Evolutionary conservation across 257 asterid genomes (phyloP).

Genomic region (Fraxinus anomala): DNA sequence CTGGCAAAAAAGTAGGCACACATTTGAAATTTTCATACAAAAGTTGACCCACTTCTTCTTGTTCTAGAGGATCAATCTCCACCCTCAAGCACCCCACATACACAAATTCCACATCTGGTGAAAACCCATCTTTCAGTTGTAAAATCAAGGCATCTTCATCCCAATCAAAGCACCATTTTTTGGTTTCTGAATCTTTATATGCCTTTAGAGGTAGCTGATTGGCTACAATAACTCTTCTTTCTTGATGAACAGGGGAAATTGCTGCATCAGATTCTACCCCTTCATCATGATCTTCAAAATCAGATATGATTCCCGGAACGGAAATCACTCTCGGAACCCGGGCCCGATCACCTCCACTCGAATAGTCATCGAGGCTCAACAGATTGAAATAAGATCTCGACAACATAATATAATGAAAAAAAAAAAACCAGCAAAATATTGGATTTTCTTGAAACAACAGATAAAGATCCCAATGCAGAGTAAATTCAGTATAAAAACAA

Average conservation of each 20-base stretch:
- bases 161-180: slow-evolving; percentile 73
- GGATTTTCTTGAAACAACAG: neutral
- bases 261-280: slow-evolving; percentile 36
- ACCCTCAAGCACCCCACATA: slow-evolving; percentile 68
- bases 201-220: slow-evolving; percentile 72
- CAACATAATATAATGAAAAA: slow-evolving; percentile 43
- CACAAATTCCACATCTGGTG: slow-evolving; percentile 58
- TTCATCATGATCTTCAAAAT: slow-evolving; percentile 42
- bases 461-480: slow-evolving; percentile 18
- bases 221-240: slow-evolving; percentile 66
- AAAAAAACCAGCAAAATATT: slow-evolving; percentile 18
- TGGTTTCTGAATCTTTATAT: slow-evolving; percentile 28
- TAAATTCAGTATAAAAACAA: neutral
- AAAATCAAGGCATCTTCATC: slow-evolving; percentile 65
- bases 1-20: slow-evolving; percentile 72
- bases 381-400: slow-evolving; percentile 84
- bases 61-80: slow-evolving; percentile 60
- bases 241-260: slow-evolving; percentile 38
- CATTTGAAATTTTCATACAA: slow-evolving; percentile 68
- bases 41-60: slow-evolving; percentile 72
- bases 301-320: slow-evolving; percentile 66
- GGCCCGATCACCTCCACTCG: slow-evolving; percentile 55
- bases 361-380: slow-evolving; percentile 61
- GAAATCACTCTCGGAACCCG: slow-evolving; percentile 72
- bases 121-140: slow-evolving; percentile 71